Percentiles rank a stretch among this genome's conserved stretches.
phyloP scores from a whole-genome alignment of 129 eudicot species.

The Smallanthus sonchifolius region DNA sequence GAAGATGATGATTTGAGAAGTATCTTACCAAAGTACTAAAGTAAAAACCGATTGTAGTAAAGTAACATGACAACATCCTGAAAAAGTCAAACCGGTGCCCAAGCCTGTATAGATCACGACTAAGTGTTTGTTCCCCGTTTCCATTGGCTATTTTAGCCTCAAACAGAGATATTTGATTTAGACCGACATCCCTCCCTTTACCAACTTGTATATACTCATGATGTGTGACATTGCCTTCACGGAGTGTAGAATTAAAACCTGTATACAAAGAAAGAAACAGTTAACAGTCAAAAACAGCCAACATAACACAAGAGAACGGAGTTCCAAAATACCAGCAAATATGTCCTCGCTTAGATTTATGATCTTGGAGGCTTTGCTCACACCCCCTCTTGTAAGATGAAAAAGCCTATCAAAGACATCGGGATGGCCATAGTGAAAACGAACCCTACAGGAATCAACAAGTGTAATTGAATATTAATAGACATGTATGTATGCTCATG shows the following conservation, averaged over 20 bases:
- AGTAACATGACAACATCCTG: conserved; percentile 74
- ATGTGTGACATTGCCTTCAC: conserved; percentile 87
- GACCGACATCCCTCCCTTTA: conserved; percentile 85
- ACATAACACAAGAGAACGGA: background rate
- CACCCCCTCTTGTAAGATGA: conserved; percentile 89
- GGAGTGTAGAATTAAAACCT: conserved; percentile 90
- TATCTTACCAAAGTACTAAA: conserved; percentile 65
- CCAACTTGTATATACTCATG: conserved; percentile 93
- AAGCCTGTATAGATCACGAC: conserved; percentile 79
- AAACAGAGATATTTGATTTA: conserved; percentile 74
- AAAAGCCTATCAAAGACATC: conserved; percentile 88
- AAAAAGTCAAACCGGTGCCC: conserved; percentile 87
- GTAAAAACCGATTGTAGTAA: conserved; percentile 77
- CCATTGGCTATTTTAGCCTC: conserved; percentile 89
- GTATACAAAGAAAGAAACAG: conserved; percentile 9
- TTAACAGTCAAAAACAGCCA: background rate
- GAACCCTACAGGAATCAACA: conserved; percentile 54
- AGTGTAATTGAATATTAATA: conserved; percentile 8
- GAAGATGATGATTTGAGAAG: background rate
- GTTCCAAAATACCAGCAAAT: conserved; percentile 65
- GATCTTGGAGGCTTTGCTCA: conserved; percentile 89
- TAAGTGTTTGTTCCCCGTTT: conserved; percentile 78
- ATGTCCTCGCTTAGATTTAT: conserved; percentile 92
- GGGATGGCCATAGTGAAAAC: conserved; percentile 96
- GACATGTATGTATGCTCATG: background rate